Base-by-base conservation (phyloP, 352 stramenopile species). In the Hyaloperonospora arabidopsidis region DNA sequence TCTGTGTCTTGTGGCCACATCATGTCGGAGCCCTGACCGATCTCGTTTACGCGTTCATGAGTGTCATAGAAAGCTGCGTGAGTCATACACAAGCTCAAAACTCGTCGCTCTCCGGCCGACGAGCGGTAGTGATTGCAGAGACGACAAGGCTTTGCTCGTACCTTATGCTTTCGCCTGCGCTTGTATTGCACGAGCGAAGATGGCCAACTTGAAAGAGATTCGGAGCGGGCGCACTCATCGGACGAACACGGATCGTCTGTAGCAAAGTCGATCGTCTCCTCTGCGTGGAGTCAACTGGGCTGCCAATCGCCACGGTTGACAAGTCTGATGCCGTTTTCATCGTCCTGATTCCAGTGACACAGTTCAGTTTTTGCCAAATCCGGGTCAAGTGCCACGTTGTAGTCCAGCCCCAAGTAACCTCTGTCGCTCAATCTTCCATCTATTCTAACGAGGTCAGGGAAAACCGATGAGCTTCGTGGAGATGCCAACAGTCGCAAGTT, bases 321-420 rank as follows among this genome's bases (percentile, higher is more conserved):
- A 21, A 39, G 34, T 15, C 34, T 14, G 34, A n/a, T 39, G 25
- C 7, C 25, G 25, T 39, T 39, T 15, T 28, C 7, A 7, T 29
- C 25, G 25, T n/a, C 5, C n/a, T n/a, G n/a, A n/a, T n/a, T n/a
- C n/a, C n/a, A n/a, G n/a, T n/a, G n/a, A n/a, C 0, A 50, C 63
- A 72, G 56, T 69, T 63, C 35, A 35, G 12, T 40, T 61, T 69
- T 69, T 72, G 56, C 65, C 35, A 18, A 61, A 54, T 53, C 25
- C 18, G 61, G 36, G 56, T 60, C 55, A 65, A 67, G 49, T 22
- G 45, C 49, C 35, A n/a, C 35, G 32, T 36, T 51, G 17, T n/a
- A 52, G 25, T n/a, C n/a, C n/a, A n/a, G n/a, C n/a, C n/a, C n/a
- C n/a, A n/a, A n/a, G n/a, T n/a, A n/a, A n/a, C n/a, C n/a, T n/a